These are phyloP conservation scores for Aspergillus jensenii DNA, from an alignment of 2,329 filamentous ascomycete genomes.

Conservation along the genomic window DNA sequence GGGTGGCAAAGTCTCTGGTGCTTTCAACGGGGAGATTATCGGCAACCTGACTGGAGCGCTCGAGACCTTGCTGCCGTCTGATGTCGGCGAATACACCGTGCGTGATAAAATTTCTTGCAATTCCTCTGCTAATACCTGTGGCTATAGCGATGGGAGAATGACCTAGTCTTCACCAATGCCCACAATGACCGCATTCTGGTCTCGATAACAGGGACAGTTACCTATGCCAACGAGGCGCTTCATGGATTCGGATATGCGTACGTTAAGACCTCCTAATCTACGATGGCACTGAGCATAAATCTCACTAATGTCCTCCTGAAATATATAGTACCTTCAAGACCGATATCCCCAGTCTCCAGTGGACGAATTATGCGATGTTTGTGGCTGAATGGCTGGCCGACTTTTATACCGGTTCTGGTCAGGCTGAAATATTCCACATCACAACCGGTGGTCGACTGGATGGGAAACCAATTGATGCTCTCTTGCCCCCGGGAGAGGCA, in stretches of 20 bases:
- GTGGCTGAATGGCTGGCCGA: not conserved
- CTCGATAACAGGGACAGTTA: not conserved
- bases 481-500: not conserved
- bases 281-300: not conserved
- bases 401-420: not conserved
- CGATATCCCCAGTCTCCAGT: not conserved
- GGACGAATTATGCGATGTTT: constrained; percentile 4
- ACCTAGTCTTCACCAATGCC: not conserved
- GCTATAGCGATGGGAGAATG: not conserved
- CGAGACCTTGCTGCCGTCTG: not conserved
- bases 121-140: not conserved
- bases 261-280: not conserved
- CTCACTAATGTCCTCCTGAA: not conserved
- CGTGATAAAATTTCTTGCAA: not conserved
- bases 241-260: constrained; percentile 5
- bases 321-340: not conserved
- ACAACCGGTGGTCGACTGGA: constrained; percentile 1
- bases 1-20: not conserved
- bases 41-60: not conserved
- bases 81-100: constrained; percentile 2
- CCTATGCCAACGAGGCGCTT: constrained; percentile 2
- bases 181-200: not conserved
- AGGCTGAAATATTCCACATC: constrained; percentile 1
- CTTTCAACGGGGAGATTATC: constrained; percentile 1
- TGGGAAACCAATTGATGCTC: constrained; percentile 1